Base-by-base conservation (phyloP, 371 early-diverging fungal species). In the Mucor lusitanicus region DNA sequence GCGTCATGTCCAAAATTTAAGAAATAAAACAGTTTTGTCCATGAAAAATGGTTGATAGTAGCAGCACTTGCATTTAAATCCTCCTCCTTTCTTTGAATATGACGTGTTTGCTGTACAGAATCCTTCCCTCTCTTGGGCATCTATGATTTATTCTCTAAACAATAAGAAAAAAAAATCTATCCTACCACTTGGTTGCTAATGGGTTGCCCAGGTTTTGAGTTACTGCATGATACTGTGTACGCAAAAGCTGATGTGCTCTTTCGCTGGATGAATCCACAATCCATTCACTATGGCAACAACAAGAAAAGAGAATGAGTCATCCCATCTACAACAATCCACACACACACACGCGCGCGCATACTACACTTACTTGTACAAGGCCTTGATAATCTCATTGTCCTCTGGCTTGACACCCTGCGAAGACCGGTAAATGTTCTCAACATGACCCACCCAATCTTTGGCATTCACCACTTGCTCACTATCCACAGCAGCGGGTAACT, bases 151-250 rank as follows among this genome's bases (percentile, higher is more conserved):
- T 33, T 33, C 33, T 33, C 33, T 33, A 33, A 8, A 21, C 9
- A 48, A 30, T 6, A 6, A 30, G 6, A 30, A 21, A 21, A 48
- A 48, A 23, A 23, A 42, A 42, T 17, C 5, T 44, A n/a, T n/a
- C 19, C 33, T 76, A 93, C 94, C 94, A 93, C 59, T 89, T 91
- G 25, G 91, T 92, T 13, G 87, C 88, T 56, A 93, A 71, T 21
- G 90, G 90, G 72, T 88, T 90, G 1, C 68, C 75, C 53, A 88
- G 69, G 53, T 77, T 85, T 71, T 85, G 84, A 35, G 88, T 88
- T 3, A 94, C 86, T 4, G 91, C 92, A 68, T 89, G 92, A 61
- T 94, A 94, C 63, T 87, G 84, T 21, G 94, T 94, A 57, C 89
- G 89, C 8, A 94, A 78, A 65, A 90, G 69, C 53, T 73, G 54